Base-by-base conservation (phyloP, 352 stramenopile genomes). In the Pythium brassicae region DNA sequence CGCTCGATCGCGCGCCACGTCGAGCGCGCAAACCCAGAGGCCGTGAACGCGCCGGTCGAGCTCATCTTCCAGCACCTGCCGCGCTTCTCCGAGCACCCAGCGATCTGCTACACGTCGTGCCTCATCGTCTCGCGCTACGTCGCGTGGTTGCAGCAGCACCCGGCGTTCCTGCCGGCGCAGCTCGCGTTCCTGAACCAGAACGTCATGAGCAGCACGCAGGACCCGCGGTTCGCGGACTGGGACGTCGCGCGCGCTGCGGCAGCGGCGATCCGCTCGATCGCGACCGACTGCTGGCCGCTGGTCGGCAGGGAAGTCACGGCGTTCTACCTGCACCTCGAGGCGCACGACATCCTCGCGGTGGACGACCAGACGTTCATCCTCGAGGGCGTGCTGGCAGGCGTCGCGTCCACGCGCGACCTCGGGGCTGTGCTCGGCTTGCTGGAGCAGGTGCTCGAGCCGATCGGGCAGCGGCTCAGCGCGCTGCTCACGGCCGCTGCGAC, bases 321-420 rank as follows among this genome's bases (percentile, higher is more conserved):
- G 0, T 95, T 93, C 40, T 95, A 95, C 42, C 50, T 89, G 51
- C 78, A 90, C 48, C 73, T 95, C 8, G 76, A 95, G 53, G 55
- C 78, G 35, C 68, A 74, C 45, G 76, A 87, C 19, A 62, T 84
- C 17, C 83, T 95, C 68, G 56, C 35, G 12, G 80, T 92, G 17
- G 83, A 92, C 25, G 83, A 95, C 29, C 85, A 95, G 59, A 78
- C 89, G n/a, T 62, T 92, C n/a, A 77, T 95, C 43, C 67, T 95
- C 3, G 79, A 95, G 57, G 85, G 85, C 8, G 74, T 93, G 45
- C 89, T 79, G 51, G 60, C 66, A 8, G 85, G 83, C 29, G 80
- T 90, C 29, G 61, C 66, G 3, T 75, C 73, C 10, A 72, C 66
- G 7, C 61, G 66, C 1, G 83, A 95, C 37, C 54, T 75, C n/a